Base-by-base conservation (phyloP, 768 basidiomycete species). In the Omphalotus guepiniiformis region DNA sequence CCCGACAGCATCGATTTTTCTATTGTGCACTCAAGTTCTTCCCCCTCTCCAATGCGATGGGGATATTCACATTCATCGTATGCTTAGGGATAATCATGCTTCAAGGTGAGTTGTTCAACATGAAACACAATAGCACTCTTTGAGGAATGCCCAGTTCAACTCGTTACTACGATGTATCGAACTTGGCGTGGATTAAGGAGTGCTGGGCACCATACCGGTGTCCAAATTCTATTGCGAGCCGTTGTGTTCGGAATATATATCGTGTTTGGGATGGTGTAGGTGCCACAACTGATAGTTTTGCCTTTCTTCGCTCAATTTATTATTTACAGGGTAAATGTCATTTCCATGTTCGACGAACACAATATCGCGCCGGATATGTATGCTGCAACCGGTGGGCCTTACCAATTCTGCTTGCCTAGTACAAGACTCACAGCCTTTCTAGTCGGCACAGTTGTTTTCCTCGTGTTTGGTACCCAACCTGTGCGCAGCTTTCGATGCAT, bases 401-500 rank as follows among this genome's bases (percentile, higher is more conserved):
- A 27, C 48, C 21, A 3, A 11, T 30, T 13, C 21, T 28, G 22
- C 6, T 18, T 18, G 46, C 36, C 26, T 2, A 35, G 36, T n/a
- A 3, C 22, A 9, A 22, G 37, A 45, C 28, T 26, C 23, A 46
- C 32, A 34, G 15, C 16, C 16, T 21, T 29, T 21, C 12, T 29
- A 70, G 67, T 63, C 38, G 69, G 69, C 12, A 57, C 64, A 7
- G 63, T 58, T n/a, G 51, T 69, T 3, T 63, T 71, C 46, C 53
- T 71, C 7, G 58, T 69, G 4, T 71, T 69, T 48, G 68, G 66
- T 4, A 65, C 66, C 19, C 69, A 71, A 58, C 48, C 57, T 4
- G 66, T 66, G 44, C 23, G 62, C 52, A 13, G 11, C n/a, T 39
- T 12, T 42, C 26, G 11, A 28, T 29, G 6, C 32, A 16, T 40